Percentiles rank a stretch among this genome's conserved stretches.
phyloP scores from a whole-genome alignment of 495 filamentous ascomycete species.

The Apodospora peruviana region DNA sequence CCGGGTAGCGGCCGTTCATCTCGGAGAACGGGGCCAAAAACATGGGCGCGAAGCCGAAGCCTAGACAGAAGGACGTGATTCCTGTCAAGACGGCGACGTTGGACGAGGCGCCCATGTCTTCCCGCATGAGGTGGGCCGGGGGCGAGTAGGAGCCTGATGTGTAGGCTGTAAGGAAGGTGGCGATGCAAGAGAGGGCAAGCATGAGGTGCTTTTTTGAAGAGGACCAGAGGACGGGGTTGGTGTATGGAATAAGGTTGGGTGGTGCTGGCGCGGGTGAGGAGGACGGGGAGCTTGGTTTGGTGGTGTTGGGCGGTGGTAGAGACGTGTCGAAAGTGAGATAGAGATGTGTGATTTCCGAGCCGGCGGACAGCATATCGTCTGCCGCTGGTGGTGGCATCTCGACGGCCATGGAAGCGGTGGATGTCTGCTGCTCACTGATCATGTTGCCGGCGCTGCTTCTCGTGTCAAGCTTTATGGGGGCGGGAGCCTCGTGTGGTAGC shows the following conservation, averaged over 20 bases:
- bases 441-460: too few relatives aligned
- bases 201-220: constrained; percentile 61
- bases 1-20: constrained; percentile 74
- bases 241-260: constrained; percentile 57
- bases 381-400: neutral
- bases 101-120: constrained; percentile 56
- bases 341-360: constrained; percentile 50
- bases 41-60: constrained; percentile 87
- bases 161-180: constrained; percentile 75
- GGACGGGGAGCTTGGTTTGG: constrained; percentile 15
- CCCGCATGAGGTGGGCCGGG: constrained; percentile 54
- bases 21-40: constrained; percentile 86
- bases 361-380: neutral
- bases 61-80: constrained; percentile 75
- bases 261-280: neutral
- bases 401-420: neutral
- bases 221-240: constrained; percentile 72
- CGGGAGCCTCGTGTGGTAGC: too few relatives aligned
- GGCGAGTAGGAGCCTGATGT: constrained; percentile 77
- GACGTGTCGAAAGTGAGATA: constrained; percentile 71
- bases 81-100: constrained; percentile 63
- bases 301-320: constrained; percentile 52
- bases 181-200: constrained; percentile 67
- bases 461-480: too few relatives aligned
- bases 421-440: neutral